Conservation (phyloP, 1,139 yeast species). For the Yamadazyma sp. region DNA sequence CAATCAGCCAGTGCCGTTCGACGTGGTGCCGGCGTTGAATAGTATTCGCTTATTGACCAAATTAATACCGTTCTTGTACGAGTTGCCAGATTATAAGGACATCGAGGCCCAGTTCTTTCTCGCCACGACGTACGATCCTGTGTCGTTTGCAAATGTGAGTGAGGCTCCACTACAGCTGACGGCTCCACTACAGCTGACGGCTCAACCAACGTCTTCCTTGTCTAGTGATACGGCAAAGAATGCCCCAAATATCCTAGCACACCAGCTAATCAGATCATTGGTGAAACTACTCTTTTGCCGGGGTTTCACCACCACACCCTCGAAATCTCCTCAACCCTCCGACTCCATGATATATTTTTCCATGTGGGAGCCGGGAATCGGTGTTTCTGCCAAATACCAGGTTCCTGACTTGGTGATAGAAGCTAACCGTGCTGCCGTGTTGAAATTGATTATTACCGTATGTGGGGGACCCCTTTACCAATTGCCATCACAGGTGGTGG, state of each 20-base stretch:
- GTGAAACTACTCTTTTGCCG: slow-evolving; percentile 57
- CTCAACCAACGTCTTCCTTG: too few relatives aligned
- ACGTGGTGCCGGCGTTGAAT: slow-evolving; percentile 38
- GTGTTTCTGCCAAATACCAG: slow-evolving; percentile 40
- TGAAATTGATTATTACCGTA: slow-evolving; percentile 62
- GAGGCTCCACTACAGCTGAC: too few relatives aligned
- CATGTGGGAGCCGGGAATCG: slow-evolving; percentile 82
- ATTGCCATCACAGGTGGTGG: slow-evolving; percentile 42
- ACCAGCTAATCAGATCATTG: slow-evolving; percentile 43
- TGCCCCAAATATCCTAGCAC: slow-evolving; percentile 44
- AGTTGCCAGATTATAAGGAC: slow-evolving; percentile 34
- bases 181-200: too few relatives aligned
- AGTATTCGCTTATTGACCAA: slow-evolving; percentile 67
- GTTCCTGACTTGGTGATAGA: slow-evolving; percentile 55
- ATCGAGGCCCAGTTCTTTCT: slow-evolving; percentile 44
- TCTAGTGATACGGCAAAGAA: too few relatives aligned
- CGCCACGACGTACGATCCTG: slow-evolving; percentile 11
- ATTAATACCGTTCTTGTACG: slow-evolving; percentile 68
- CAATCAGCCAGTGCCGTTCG: slow-evolving; percentile 1
- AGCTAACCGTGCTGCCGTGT: slow-evolving; percentile 63
- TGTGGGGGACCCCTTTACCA: slow-evolving; percentile 63
- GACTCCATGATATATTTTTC: slow-evolving; percentile 11
- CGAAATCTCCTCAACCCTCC: slow-evolving; percentile 2
- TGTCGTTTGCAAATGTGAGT: slow-evolving; percentile 22
- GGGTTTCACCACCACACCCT: slow-evolving; percentile 53